Percentiles rank a stretch among this genome's conserved stretches.
Conservation (phyloP, 2,329 filamentous ascomycete species). For the Kalmusia sp. region DNA sequence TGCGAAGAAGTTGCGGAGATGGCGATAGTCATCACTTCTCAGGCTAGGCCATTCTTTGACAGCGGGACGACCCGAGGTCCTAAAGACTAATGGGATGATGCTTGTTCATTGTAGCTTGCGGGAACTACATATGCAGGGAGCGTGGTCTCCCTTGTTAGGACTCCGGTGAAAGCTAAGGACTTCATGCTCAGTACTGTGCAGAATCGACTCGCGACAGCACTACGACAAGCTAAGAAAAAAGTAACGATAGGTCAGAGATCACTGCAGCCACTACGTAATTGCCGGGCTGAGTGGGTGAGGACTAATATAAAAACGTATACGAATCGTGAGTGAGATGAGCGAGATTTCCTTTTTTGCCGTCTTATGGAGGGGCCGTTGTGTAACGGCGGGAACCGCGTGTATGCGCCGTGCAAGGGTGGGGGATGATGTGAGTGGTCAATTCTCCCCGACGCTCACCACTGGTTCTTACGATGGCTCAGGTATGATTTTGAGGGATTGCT, state of each 20-base stretch:
- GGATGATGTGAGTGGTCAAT: not conserved
- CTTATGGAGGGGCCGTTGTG: not conserved
- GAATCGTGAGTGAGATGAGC: not conserved
- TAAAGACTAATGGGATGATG: not conserved
- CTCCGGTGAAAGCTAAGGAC: too few species aligned
- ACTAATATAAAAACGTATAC: not conserved
- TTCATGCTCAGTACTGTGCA: too few species aligned
- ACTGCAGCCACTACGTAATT: constrained; percentile 1
- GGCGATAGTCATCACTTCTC: not conserved
- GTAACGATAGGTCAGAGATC: too few species aligned
- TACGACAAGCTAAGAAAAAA: too few species aligned
- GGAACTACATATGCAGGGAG: not conserved
- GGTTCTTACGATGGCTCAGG: not conserved
- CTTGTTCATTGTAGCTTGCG: not conserved
- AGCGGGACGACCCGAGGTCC: not conserved
- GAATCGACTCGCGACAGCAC: too few species aligned
- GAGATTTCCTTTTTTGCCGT: not conserved
- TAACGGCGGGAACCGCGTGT: not conserved
- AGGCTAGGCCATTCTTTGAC: not conserved
- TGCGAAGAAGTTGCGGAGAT: too few species aligned
- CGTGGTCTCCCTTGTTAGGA: too few species aligned
- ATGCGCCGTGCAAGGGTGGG: not conserved
- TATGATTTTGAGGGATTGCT: constrained; percentile 5
- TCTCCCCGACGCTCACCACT: not conserved
- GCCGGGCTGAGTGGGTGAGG: not conserved